Base-by-base conservation (phyloP, 345 rosid species). In the Nasturtium officinale region DNA sequence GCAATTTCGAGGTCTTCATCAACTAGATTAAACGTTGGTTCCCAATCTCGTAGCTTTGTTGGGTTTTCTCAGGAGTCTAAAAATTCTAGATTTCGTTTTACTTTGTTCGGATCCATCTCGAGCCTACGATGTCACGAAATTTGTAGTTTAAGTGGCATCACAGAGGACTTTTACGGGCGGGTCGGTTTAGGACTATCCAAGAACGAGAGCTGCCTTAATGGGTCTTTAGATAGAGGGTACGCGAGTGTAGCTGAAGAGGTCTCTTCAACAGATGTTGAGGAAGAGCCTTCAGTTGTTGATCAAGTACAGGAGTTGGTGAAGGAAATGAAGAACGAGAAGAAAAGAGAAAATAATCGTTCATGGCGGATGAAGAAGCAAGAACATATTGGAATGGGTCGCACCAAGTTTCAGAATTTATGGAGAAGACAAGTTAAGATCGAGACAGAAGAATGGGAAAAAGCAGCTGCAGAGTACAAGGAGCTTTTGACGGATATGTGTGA, bases 391-490 rank as follows among this genome's bases (percentile, higher is more conserved):
- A 83, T 83, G 83, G 75, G 83, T 23, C 65, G 42, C 2, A 56
- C 40, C 25, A 88, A 81, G 83, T 85, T 78, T 73, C 57, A 47
- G 33, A 50, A 47, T 73, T 77, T 95, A 43, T 85, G 77, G 82
- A 83, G 83, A 75, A 85, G 98, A 78, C 99, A 95, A 66, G 92
- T 92, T 73, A 87, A 83, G 86, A 82, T 90, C 25, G 99, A 96
- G 85, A 87, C 92, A 1, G 94, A 96, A 79, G 96, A 97, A 10
- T 96, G 99, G 99, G 91, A 92, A 56, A 77, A 72, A 66, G 99
- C 99, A 3, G 95, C 90, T 2, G 82, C 73, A 2, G 99, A 96
- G 80, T 96, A 92, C 29, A 82, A 50, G 78, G 97, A 92, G 81
- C 90, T 96, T 58, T 72, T 96, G 78, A 69, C 30, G 63, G 95